phyloP scores from a whole-genome alignment of 257 asterid genomes.

The Osmanthus fragrans region DNA sequence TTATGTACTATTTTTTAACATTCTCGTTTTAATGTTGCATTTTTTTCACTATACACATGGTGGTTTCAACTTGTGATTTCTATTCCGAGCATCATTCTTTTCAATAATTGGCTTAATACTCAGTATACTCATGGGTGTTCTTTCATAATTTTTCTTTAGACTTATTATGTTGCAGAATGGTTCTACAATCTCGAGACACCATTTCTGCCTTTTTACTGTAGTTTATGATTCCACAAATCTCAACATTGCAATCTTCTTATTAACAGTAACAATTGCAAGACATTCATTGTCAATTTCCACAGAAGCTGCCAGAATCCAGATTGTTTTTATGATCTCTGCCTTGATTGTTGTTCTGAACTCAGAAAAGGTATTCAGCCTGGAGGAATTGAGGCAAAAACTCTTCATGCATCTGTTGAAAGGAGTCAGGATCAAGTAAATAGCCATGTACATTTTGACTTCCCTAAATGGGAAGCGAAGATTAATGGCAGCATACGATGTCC shows the following conservation, averaged over 20 bases:
- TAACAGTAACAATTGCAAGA: slow-evolving; percentile 78
- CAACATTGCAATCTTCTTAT: slow-evolving; percentile 26
- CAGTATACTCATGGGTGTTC: no score
- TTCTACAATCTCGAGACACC: not conserved
- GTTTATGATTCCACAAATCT: slow-evolving; percentile 10
- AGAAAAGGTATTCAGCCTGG: slow-evolving; percentile 59
- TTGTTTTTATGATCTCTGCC: slow-evolving; percentile 69
- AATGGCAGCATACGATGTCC: slow-evolving; percentile 72
- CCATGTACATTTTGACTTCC: slow-evolving; percentile 18
- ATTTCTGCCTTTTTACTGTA: slow-evolving; percentile 15
- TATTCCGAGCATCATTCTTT: not conserved
- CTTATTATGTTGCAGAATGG: no score
- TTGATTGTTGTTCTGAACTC: slow-evolving; percentile 71
- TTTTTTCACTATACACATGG: slow-evolving; percentile 2
- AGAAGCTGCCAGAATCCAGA: slow-evolving; percentile 65
- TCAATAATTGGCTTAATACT: not conserved
- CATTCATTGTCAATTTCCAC: slow-evolving; percentile 74
- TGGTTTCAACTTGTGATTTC: not conserved
- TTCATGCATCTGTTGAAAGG: not conserved
- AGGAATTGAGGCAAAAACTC: slow-evolving; percentile 26
- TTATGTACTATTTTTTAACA: not conserved
- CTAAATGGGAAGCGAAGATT: slow-evolving; percentile 50
- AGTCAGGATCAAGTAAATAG: slow-evolving; percentile 17
- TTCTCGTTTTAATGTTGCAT: slow-evolving; percentile 3
- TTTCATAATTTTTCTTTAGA: no score